These are phyloP conservation scores for Pleurozium schreberi DNA, from an alignment of 225 moss, liverwort and hornwort genomes.

Conservation along the genomic window DNA sequence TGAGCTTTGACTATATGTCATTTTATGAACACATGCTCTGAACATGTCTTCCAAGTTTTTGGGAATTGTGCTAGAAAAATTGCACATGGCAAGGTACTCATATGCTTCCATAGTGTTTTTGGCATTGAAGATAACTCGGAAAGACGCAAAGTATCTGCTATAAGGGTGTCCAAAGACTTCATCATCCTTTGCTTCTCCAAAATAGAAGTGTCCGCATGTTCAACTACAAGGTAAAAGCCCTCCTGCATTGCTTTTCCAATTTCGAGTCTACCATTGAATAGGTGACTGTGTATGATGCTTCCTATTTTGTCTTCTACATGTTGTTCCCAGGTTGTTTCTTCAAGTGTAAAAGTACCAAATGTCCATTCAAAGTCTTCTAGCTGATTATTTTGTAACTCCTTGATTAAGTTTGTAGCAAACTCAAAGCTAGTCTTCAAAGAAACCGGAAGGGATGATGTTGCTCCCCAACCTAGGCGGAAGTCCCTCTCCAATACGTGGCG, in stretches of 20 bases:
- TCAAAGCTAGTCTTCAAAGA: background rate
- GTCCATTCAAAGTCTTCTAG: background rate
- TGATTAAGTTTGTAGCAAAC: background rate
- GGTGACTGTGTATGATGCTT: background rate
- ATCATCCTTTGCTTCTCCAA: background rate
- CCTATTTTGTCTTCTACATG: background rate
- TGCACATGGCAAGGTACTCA: background rate
- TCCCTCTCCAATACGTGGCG: background rate
- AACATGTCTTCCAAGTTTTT: background rate
- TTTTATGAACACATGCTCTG: background rate
- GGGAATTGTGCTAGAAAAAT: background rate
- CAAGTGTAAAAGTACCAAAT: background rate
- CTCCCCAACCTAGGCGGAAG: background rate
- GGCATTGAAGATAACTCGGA: too few relatives aligned
- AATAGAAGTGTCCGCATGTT: rapidly evolving
- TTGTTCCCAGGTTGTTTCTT: background rate
- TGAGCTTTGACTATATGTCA: background rate
- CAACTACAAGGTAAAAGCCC: background rate
- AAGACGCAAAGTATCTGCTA: background rate
- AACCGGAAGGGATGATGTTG: background rate
- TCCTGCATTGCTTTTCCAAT: background rate
- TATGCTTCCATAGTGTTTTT: background rate
- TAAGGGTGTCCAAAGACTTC: background rate
- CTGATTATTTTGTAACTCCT: background rate
- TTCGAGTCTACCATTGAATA: background rate